Conservation (phyloP, 225 moss, liverwort and hornwort species). For the Physcomitrium patens region DNA sequence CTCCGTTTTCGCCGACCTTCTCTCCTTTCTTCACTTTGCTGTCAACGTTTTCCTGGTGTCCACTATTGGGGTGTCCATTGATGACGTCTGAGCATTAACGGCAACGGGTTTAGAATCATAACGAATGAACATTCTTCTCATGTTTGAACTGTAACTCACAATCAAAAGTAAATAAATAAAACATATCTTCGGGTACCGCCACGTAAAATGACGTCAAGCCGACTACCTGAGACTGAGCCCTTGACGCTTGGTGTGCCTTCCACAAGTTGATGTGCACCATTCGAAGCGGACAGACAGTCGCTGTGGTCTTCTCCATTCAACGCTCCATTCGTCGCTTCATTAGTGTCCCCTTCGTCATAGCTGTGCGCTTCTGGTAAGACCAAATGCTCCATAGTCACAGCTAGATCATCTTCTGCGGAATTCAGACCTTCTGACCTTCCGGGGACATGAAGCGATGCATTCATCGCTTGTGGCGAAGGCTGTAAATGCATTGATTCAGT, state of each 20-base stretch:
- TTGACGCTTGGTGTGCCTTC: constrained; percentile 10
- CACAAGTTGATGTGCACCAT: constrained; percentile 30
- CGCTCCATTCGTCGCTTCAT: constrained; percentile 7
- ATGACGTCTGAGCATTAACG: constrained; percentile 1
- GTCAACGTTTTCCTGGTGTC: constrained; percentile 32
- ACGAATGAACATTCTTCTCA: no score
- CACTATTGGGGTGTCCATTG: constrained; percentile 21
- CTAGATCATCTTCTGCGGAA: constrained; percentile 3
- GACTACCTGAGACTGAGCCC: constrained; percentile 20
- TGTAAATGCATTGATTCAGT: constrained; percentile 13
- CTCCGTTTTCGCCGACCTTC: constrained; percentile 50
- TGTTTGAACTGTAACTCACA: no score
- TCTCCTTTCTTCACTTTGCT: constrained; percentile 37
- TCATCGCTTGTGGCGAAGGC: constrained; percentile 40
- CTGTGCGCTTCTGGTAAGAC: constrained; percentile 31
- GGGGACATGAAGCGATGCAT: constrained; percentile 27
- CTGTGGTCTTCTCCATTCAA: constrained; percentile 13
- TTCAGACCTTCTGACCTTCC: constrained; percentile 16
- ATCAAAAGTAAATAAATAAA: neutral
- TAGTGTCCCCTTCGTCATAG: constrained; percentile 6
- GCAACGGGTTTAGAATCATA: no score
- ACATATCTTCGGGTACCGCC: neutral
- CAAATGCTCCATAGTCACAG: constrained; percentile 31
- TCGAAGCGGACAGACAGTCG: constrained; percentile 35
- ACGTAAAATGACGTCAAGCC: neutral